A percentile compares a stretch with the other conserved stretches of the same genome.
These are phyloP conservation scores for Globisporangium megalacanthum DNA, from an alignment of 352 stramenopile genomes.

Conservation along the genomic window DNA sequence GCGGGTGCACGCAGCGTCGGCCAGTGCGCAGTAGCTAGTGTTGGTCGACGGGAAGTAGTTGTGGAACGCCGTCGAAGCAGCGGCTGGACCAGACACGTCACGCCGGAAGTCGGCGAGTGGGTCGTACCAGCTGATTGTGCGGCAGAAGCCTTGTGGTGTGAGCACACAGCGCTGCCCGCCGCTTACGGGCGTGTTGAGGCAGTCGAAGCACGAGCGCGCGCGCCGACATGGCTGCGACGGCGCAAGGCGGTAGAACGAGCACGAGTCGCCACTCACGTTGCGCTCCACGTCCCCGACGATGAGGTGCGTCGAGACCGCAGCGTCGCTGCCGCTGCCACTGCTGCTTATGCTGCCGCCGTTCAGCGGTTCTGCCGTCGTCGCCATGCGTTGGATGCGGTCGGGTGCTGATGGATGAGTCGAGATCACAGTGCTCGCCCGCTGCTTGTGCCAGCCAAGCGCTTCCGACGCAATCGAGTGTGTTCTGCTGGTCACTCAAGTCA, in stretches of 20 bases:
- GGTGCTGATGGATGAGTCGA: too few species aligned
- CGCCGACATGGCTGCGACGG: slow-evolving; percentile 37
- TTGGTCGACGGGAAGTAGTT: slow-evolving; percentile 69
- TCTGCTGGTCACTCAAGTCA: too few species aligned
- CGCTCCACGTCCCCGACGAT: slow-evolving; percentile 27
- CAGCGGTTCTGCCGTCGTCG: too few species aligned
- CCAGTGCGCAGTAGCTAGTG: slow-evolving; percentile 52
- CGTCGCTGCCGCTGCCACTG: slow-evolving; percentile 8
- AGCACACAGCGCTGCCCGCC: slow-evolving; percentile 43
- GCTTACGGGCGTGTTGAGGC: slow-evolving; percentile 42
- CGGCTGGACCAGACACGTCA: slow-evolving; percentile 34
- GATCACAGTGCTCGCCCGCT: too few species aligned
- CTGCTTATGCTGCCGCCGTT: too few species aligned
- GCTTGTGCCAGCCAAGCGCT: too few species aligned
- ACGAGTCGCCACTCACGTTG: slow-evolving; percentile 44
- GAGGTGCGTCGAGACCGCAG: slow-evolving; percentile 6
- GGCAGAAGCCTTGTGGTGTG: slow-evolving; percentile 46
- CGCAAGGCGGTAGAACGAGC: slow-evolving; percentile 51
- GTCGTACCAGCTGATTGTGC: slow-evolving; percentile 49
- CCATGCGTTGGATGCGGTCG: too few species aligned
- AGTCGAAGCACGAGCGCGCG: slow-evolving; percentile 65
- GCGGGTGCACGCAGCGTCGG: slow-evolving; percentile 42
- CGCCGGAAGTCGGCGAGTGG: slow-evolving; percentile 45
- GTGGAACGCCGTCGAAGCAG: slow-evolving; percentile 30
- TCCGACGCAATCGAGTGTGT: too few species aligned